Evolutionary conservation across 176 grass and related monocot genomes (phyloP).

Genomic region (Paspalum notatum): DNA sequence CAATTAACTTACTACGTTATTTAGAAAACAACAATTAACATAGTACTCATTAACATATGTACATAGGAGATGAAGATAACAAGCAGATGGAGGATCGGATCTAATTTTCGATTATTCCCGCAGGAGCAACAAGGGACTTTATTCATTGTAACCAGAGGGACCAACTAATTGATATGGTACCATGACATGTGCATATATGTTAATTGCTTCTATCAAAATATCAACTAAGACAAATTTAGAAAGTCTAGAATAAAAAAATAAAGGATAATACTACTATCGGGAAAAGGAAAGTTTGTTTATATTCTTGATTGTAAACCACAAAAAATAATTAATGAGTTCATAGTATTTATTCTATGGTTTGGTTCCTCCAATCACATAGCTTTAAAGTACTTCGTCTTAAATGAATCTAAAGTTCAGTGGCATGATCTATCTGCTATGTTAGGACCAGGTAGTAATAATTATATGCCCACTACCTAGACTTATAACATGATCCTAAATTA

Average conservation of each 20-base stretch:
- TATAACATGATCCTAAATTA: background rate
- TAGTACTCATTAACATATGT: background rate
- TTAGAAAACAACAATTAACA: background rate
- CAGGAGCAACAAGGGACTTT: background rate
- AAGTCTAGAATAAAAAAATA: constrained; percentile 11
- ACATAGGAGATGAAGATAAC: background rate
- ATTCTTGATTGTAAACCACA: background rate
- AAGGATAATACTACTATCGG: background rate
- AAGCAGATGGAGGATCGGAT: background rate
- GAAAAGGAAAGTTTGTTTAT: background rate
- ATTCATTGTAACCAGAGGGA: background rate
- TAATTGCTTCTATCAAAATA: background rate
- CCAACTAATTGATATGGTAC: background rate
- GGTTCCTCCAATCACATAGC: background rate
- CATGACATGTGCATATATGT: background rate
- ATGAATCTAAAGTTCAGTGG: constrained; percentile 20
- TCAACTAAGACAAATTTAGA: background rate
- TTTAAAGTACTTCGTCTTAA: constrained; percentile 8
- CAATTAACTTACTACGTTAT: background rate
- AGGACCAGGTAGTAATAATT: background rate
- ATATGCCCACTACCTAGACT: constrained; percentile 17
- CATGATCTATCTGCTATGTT: background rate
- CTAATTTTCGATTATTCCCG: background rate
- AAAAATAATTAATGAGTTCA: background rate
- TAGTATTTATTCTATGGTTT: background rate